These are phyloP conservation scores for Exophiala lecanii-corni DNA, from an alignment of 2,329 filamentous ascomycete genomes.

Conservation along the genomic window DNA sequence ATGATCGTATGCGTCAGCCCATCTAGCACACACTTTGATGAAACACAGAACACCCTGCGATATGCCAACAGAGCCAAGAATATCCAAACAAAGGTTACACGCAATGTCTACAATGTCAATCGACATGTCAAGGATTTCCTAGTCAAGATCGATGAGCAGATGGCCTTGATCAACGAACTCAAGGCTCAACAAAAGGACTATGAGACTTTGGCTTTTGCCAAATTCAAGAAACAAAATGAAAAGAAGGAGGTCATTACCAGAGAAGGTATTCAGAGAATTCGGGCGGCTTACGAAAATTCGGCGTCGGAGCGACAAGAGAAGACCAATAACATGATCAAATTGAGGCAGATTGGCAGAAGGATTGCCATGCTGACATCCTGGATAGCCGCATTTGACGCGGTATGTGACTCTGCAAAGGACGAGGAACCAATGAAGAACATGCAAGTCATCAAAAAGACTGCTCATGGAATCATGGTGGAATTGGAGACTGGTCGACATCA, in stretches of 20 bases:
- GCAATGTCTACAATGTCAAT: slow-evolving; percentile 98
- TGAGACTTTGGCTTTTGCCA: slow-evolving; percentile 74
- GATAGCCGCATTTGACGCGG: slow-evolving; percentile 84
- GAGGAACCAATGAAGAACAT: slow-evolving; percentile 64
- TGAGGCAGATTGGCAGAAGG: slow-evolving; percentile 76
- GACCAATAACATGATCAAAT: slow-evolving; percentile 71
- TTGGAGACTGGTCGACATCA: slow-evolving; percentile 87
- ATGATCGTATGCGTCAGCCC: slow-evolving; percentile 99
- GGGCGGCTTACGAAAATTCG: slow-evolving; percentile 78
- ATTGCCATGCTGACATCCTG: slow-evolving; percentile 84
- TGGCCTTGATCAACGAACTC: slow-evolving; percentile 92
- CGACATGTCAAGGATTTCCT: slow-evolving; percentile 98
- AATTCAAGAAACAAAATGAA: slow-evolving; percentile 85
- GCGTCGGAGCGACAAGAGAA: slow-evolving; percentile 73
- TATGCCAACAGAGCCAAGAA: slow-evolving; percentile 99
- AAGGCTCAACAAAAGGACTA: slow-evolving; percentile 88
- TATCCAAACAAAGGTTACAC: slow-evolving; percentile 98
- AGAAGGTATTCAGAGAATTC: slow-evolving; percentile 75
- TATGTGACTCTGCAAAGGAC: slow-evolving; percentile 67
- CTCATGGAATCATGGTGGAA: slow-evolving; percentile 81
- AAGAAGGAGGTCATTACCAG: slow-evolving; percentile 71
- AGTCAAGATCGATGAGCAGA: slow-evolving; percentile 98
- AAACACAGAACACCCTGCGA: slow-evolving; percentile 94
- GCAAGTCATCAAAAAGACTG: slow-evolving; percentile 75
- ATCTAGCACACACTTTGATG: slow-evolving; percentile 93